Evolutionary conservation across 2,329 filamentous ascomycete species (phyloP).

Genomic region (Aspergillus latus): DNA sequence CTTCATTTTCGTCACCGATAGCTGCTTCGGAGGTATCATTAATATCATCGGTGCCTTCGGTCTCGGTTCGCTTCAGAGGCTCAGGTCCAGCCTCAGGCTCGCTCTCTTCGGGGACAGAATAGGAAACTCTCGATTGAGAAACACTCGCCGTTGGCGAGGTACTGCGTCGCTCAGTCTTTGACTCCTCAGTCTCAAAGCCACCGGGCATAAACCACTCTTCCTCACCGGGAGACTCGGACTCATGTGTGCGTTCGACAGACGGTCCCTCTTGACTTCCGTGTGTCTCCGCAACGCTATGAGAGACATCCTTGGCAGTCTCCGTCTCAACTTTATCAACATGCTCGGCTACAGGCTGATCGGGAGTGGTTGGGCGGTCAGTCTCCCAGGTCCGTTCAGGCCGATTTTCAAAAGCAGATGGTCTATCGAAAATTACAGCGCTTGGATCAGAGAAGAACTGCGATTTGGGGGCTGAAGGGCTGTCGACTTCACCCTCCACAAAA

Average conservation of each 20-base stretch:
- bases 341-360: neutral
- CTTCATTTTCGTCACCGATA: slow-evolving; percentile 12
- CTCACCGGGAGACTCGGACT: slow-evolving; percentile 20
- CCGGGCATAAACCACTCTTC: slow-evolving; percentile 35
- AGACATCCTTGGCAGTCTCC: neutral
- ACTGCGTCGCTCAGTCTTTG: neutral
- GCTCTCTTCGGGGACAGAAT: neutral
- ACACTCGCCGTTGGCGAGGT: neutral
- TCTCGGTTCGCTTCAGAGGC: slow-evolving; percentile 6
- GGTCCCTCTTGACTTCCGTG: slow-evolving; percentile 21
- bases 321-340: neutral
- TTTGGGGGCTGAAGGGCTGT: slow-evolving; percentile 35
- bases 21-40: slow-evolving; percentile 16
- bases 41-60: slow-evolving; percentile 26
- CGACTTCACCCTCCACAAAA: slow-evolving; percentile 52
- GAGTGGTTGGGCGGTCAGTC: slow-evolving; percentile 16
- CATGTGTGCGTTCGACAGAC: slow-evolving; percentile 10
- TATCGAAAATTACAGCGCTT: neutral
- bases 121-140: slow-evolving; percentile 25
- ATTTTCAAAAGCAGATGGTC: slow-evolving; percentile 11
- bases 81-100: slow-evolving; percentile 13
- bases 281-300: neutral
- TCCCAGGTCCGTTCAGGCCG: neutral
- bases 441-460: slow-evolving; percentile 21
- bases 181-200: slow-evolving; percentile 28